Base-by-base conservation (phyloP, 352 stramenopile species). In the Phytophthora pistaciae region DNA sequence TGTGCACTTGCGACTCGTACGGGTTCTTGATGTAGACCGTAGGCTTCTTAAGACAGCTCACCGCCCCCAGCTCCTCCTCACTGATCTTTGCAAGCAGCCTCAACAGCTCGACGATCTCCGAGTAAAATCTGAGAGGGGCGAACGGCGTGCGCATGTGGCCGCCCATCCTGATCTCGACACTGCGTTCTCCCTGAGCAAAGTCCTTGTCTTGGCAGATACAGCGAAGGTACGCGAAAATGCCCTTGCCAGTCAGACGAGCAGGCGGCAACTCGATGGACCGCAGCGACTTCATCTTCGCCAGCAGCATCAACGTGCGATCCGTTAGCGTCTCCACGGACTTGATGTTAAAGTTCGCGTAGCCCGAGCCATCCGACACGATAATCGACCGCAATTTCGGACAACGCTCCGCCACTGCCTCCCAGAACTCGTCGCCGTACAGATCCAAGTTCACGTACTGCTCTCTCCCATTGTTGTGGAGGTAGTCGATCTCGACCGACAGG, bases 391-490 rank as follows among this genome's bases (percentile, higher is more conserved):
- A 20, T 20, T 29, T 16, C 3, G 56, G 56, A 18, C 42, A 63
- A 27, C 53, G 21, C 2, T 44, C 44, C 9, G 57, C 57, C 18
- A 46, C 21, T 33, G 42, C 20, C 8, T 55, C 42, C 42, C 42
- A 64, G n/a, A 64, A 78, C 5, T 72, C 68, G 7, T 76, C 59
- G 6, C 68, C 60, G 38, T 42, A 58, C 48, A 55, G 1, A 18
- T 33, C 21, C n/a, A 10, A 6, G 21, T 29, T 25, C 9, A 55
- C 48, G 21, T 55, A 55, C 5, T 9, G n/a, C 21, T 14, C 0
- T 18, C 48, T 14, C n/a, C 7, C 48, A 13, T 42, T 55, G 7
- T n/a, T 54, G 7, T 29, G 48, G 18, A 25, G n/a, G 9, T 16
- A 29, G 7, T 56, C 11, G 20, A 59, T 23, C 3, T 46, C 29